These are phyloP conservation scores for Brasenia schreberi DNA, from an alignment of 164 flowering plant species.

Conservation along the genomic window DNA sequence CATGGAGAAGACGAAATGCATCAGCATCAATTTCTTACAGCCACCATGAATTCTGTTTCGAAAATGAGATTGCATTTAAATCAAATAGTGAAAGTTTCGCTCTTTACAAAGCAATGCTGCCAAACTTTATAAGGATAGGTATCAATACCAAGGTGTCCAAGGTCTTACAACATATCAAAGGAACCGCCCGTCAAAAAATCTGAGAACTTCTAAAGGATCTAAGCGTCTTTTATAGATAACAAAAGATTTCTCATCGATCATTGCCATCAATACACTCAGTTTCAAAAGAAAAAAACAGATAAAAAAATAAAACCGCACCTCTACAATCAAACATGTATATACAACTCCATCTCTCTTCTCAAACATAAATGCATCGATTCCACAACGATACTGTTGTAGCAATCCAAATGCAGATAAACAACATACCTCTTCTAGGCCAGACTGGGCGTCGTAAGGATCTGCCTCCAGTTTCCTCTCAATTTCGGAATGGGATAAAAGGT, in stretches of 20 bases:
- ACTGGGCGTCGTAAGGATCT: not conserved
- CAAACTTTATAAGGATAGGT: not conserved
- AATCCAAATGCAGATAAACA: not conserved
- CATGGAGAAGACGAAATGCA: too few relatives aligned
- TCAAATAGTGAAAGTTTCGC: too few relatives aligned
- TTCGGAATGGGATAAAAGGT: not conserved
- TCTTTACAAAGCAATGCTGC: not conserved
- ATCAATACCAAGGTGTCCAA: not conserved
- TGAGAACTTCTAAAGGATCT: not conserved
- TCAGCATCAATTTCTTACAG: too few relatives aligned
- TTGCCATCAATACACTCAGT: not conserved
- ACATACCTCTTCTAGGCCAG: not conserved
- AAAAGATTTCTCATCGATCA: not conserved
- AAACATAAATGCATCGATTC: not conserved
- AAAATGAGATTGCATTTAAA: too few relatives aligned
- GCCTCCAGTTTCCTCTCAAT: not conserved
- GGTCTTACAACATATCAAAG: not conserved
- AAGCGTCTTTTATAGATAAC: not conserved
- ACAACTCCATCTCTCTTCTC: constrained; percentile 3
- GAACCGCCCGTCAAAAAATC: not conserved
- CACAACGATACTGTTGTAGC: not conserved
- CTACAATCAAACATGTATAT: not conserved
- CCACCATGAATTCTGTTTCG: too few relatives aligned
- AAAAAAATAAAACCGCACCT: not conserved
- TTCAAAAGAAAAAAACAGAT: not conserved